Evolutionary conservation across 2,329 filamentous ascomycete species (phyloP), one percentile per base, ranked within the genome.

Genomic region (Drechslerella dactyloides): DNA sequence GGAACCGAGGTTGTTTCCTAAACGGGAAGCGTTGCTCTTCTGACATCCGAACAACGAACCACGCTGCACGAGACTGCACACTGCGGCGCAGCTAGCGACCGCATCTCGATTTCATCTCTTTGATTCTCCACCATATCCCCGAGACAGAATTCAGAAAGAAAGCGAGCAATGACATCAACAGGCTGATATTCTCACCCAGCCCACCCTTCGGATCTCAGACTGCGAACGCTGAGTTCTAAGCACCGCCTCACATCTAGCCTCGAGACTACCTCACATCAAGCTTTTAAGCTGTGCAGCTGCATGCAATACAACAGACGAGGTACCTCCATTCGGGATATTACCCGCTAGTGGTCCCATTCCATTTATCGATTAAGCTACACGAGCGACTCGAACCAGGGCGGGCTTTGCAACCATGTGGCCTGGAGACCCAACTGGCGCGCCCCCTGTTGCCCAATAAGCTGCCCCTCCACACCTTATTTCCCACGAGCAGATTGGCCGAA

Each of bases 381-480:
- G n/a, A 27, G 24, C 8, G n/a, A n/a, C n/a, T n/a, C n/a, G n/a
- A n/a, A n/a, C n/a, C n/a, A n/a, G n/a, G 7, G 21, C 15, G n/a
- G 37, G 33, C 21, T 23, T 53, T 24, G 13, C 21, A 24, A 11
- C 46, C 46, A 55, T 19, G 15, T 37, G 24, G 27, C 33, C 33
- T 55, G 33, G 17, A 37, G 27, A 35, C 30, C 21, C 44, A 15
- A 30, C 53, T 51, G 44, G 52, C 52, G 30, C 48, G n/a, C 19
- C 54, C 66, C 66, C 54, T 70, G 66, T 60, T 35, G 19, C 42
- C 46, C 33, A n/a, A 24, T 54, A 27, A 33, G 48, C 35, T 48
- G 53, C 61, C 61, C 65, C 58, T 70, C 65, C 65, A 63, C 65
- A 63, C 66, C 48, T 69, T 70, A 64, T 51, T 70, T 70, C 37